phyloP scores from a whole-genome alignment of 179 eudicot genomes.

The Dionaea muscipula region DNA sequence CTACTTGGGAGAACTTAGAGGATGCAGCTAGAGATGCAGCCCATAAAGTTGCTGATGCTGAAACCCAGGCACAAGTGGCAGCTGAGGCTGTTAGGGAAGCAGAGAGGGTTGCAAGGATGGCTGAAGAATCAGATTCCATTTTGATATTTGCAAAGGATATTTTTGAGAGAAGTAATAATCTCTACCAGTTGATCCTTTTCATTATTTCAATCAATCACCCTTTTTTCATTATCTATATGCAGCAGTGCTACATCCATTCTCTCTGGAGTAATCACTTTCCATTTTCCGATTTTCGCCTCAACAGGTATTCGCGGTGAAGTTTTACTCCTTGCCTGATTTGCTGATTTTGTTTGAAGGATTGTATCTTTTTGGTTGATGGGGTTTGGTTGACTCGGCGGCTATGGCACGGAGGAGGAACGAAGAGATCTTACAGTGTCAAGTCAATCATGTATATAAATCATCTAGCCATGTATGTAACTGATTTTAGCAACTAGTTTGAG shows the following conservation, averaged over 20 bases:
- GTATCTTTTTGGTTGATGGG: too few species aligned
- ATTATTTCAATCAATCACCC: not conserved
- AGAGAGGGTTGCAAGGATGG: conserved; percentile 52
- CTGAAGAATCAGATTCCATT: conserved; percentile 52
- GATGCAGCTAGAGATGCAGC: conserved; percentile 57
- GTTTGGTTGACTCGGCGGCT: too few species aligned
- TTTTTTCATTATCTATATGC: not conserved
- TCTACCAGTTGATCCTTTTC: not conserved
- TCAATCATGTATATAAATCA: too few species aligned
- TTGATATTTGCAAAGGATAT: conserved; percentile 48
- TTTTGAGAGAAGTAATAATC: conserved; percentile 48
- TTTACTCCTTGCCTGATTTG: too few species aligned
- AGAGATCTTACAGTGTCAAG: too few species aligned
- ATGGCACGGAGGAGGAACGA: too few species aligned
- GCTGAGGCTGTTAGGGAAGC: conserved; percentile 67
- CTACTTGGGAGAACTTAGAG: conserved; percentile 38
- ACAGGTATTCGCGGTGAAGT: too few species aligned
- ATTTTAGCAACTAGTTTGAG: too few species aligned
- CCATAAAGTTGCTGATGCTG: conserved; percentile 63
- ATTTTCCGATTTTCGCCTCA: too few species aligned
- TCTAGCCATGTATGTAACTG: too few species aligned
- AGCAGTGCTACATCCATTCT: not conserved
- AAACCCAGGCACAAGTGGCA: conserved; percentile 45
- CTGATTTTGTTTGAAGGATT: too few species aligned
- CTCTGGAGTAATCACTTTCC: too few species aligned